phyloP scores from a whole-genome alignment of 371 early-diverging fungal species.

The Apophysomyces trapeziformis region DNA sequence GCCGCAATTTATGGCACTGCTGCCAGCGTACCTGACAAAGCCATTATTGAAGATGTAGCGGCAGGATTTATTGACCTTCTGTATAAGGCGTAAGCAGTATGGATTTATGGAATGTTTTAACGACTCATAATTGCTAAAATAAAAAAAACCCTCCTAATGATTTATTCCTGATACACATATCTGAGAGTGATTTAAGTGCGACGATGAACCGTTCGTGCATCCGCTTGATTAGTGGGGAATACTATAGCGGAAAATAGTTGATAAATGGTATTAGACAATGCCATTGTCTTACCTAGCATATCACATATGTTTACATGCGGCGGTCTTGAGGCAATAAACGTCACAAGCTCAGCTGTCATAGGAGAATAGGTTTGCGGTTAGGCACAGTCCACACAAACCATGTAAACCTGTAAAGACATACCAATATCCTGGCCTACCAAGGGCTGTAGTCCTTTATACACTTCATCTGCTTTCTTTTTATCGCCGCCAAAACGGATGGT shows the following conservation, averaged over 20 bases:
- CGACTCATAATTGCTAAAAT: too few species aligned
- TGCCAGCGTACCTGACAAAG: slow-evolving; percentile 84
- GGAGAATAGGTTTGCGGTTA: neutral
- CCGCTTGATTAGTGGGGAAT: slow-evolving; percentile 23
- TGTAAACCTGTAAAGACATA: slow-evolving; percentile 20
- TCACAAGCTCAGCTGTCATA: slow-evolving; percentile 74
- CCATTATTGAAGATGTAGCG: slow-evolving; percentile 85
- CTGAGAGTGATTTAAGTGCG: neutral
- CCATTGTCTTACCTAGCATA: slow-evolving; percentile 52
- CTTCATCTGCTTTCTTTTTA: slow-evolving; percentile 76
- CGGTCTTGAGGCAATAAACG: slow-evolving; percentile 82
- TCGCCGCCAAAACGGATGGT: slow-evolving; percentile 85
- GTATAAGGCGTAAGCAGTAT: slow-evolving; percentile 65
- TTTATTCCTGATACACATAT: neutral
- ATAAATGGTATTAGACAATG: neutral
- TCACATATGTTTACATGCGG: slow-evolving; percentile 84
- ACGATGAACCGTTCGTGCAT: slow-evolving; percentile 21
- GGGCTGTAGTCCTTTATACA: slow-evolving; percentile 79
- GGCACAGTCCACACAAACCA: neutral
- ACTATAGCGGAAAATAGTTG: slow-evolving; percentile 29
- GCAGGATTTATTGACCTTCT: slow-evolving; percentile 85
- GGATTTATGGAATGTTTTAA: too few species aligned
- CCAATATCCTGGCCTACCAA: slow-evolving; percentile 72
- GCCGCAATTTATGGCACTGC: slow-evolving; percentile 93
- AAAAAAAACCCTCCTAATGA: too few species aligned